A percentile compares a stretch with the other conserved stretches of the same genome.
phyloP scores from a whole-genome alignment of 257 asterid genomes.

The Nicotiana noctiflora region DNA sequence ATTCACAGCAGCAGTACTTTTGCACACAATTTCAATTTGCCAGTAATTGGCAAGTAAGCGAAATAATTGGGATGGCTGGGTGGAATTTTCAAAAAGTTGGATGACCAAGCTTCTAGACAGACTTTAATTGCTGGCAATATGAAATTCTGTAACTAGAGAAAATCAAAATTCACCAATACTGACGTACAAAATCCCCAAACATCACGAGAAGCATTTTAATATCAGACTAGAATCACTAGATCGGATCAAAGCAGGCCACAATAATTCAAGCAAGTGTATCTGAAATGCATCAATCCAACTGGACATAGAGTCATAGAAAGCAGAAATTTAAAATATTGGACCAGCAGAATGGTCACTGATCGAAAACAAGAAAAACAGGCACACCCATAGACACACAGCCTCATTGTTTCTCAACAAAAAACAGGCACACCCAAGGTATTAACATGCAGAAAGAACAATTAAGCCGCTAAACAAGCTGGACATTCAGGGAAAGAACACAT shows the following conservation, averaged over 20 bases:
- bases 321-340: neutral
- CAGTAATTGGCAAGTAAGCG: neutral
- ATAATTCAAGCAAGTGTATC: constrained; percentile 1
- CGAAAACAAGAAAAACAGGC: neutral
- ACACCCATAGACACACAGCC: neutral
- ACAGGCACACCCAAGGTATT: neutral
- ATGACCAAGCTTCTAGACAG: constrained; percentile 3
- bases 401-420: neutral
- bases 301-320: neutral
- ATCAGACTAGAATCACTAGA: neutral
- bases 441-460: neutral
- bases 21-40: neutral
- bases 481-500: neutral
- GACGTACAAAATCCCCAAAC: neutral
- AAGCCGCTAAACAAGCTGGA: neutral
- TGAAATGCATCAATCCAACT: neutral
- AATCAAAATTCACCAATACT: neutral
- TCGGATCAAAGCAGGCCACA: neutral
- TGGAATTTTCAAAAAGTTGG: neutral
- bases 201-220: neutral
- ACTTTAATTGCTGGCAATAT: neutral
- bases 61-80: neutral
- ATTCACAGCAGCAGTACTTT: neutral
- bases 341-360: neutral
- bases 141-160: neutral